Evolutionary conservation across 75 land plant species (phyloP), one percentile per base, ranked within the genome.

Genomic region (Pinus taeda): DNA sequence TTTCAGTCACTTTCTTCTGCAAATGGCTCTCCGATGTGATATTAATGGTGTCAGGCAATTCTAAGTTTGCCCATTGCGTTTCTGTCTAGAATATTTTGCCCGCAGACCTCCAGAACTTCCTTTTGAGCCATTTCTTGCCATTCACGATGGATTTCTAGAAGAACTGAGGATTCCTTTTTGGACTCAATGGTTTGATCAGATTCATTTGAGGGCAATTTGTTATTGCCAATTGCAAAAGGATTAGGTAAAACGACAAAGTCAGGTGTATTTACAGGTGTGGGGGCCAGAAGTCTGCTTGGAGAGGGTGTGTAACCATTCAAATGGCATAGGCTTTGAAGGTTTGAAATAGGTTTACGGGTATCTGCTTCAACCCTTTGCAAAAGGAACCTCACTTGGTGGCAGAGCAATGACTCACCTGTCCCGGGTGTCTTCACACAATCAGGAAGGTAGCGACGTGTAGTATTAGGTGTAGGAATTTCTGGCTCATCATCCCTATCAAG

Each of bases 211-310:
- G 42, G 45, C n/a, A 45, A 69, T 65, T 37, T n/a, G 13, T 55
- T 9, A 22, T 29, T 58, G 37, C 26, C 71, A 29, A n/a, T 6
- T 15, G 29, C 33, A 49, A 49, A 8, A 9, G 53, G 53, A 49
- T 49, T 49, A 8, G 53, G 11, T 8, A 49, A 8, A 30, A 17
- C 65, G 18, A 37, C 71, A 70, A 74, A 17, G 17, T 76, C 77
- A 1, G 94, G 94, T 15, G 94, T 92, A 53, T 92, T 92, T 0
- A 85, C 83, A 37, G 93, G 93, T 12, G 93, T 91, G 4, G 92
- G 92, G 3, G 88, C 92, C 57, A 87, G 78, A 74, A 90, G 81
- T 15, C 77, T 74, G 29, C 63, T 11, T 6, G 92, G 93, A 33
- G 93, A 87, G 70, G 37, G 49, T 56, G 78, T 69, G 12, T 74